Evolutionary conservation across 208 protist species (phyloP).

Genomic region (Leishmania turanica): DNA sequence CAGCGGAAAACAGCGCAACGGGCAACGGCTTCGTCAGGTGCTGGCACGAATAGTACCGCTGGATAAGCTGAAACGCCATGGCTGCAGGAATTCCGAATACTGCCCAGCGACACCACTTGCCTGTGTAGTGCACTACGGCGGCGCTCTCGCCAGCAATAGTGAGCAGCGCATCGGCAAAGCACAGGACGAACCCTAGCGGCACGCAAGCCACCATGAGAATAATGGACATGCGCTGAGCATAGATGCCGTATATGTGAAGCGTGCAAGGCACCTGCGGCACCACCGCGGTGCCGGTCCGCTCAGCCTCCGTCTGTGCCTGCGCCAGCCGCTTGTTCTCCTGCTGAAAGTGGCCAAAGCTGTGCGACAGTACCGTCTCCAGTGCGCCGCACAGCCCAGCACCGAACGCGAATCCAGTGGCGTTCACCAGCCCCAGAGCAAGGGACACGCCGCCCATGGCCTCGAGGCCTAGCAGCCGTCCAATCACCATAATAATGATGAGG

Average conservation of each 20-base stretch:
- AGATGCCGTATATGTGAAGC: slow-evolving; percentile 83
- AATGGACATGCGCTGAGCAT: slow-evolving; percentile 80
- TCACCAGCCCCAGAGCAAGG: slow-evolving; percentile 76
- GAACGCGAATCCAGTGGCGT: slow-evolving; percentile 88
- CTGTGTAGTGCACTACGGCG: slow-evolving; percentile 68
- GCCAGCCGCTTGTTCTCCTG: slow-evolving; percentile 36
- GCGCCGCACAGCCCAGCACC: slow-evolving; percentile 82
- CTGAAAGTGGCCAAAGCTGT: slow-evolving; percentile 68
- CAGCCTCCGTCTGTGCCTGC: slow-evolving; percentile 10
- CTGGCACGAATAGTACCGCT: slow-evolving; percentile 89
- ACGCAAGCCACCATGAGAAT: slow-evolving; percentile 73
- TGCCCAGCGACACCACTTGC: slow-evolving; percentile 65
- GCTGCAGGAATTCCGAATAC: slow-evolving; percentile 68
- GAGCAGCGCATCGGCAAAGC: slow-evolving; percentile 62
- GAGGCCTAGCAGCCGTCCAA: slow-evolving; percentile 60
- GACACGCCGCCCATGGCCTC: slow-evolving; percentile 73
- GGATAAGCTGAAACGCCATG: slow-evolving; percentile 65
- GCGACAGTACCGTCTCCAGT: slow-evolving; percentile 84
- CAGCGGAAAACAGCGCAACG: slow-evolving; percentile 56
- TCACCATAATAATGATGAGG: slow-evolving; percentile 63
- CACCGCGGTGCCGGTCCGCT: slow-evolving; percentile 11
- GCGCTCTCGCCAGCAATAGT: slow-evolving; percentile 42
- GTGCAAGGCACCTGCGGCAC: slow-evolving; percentile 9
- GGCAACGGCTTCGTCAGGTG: slow-evolving; percentile 73
- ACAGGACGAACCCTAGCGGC: slow-evolving; percentile 70